phyloP scores from a whole-genome alignment of 495 filamentous ascomycete species.

The Aspergillus kassunensis region DNA sequence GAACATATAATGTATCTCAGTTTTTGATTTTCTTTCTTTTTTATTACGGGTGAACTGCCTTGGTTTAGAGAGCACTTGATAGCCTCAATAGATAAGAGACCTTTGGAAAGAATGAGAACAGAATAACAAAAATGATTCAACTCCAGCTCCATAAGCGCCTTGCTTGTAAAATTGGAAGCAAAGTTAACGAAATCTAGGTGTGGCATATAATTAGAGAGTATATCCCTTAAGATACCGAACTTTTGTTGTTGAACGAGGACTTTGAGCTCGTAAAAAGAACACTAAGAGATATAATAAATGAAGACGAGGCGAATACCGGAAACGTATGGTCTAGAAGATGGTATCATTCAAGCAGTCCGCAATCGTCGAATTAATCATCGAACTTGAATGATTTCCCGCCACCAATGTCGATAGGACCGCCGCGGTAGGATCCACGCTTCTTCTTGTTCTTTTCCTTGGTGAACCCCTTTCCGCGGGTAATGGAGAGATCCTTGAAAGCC shows the following conservation, averaged over 20 bases:
- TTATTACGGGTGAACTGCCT: too few species aligned
- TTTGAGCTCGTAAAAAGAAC: too few species aligned
- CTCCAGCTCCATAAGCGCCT: constrained; percentile 29
- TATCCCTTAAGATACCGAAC: constrained; percentile 9
- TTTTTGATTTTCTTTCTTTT: too few species aligned
- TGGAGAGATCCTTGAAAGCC: constrained; percentile 79
- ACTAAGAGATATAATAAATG: too few species aligned
- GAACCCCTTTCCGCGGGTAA: constrained; percentile 94
- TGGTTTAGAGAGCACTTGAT: too few species aligned
- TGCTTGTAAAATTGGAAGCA: constrained; percentile 20
- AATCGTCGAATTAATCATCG: constrained; percentile 55
- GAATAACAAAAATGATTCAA: constrained; percentile 7
- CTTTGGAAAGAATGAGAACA: background rate
- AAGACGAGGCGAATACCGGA: too few species aligned
- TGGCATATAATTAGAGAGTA: constrained; percentile 17
- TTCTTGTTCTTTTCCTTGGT: constrained; percentile 99
- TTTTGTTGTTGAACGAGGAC: constrained; percentile 1
- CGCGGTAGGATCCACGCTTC: constrained; percentile 77
- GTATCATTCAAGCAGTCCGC: constrained; percentile 1
- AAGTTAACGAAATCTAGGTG: constrained; percentile 8
- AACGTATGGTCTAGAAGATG: too few species aligned
- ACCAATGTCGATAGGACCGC: constrained; percentile 73
- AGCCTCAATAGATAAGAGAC: too few species aligned
- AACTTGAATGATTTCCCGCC: constrained; percentile 77
- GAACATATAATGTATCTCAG: too few species aligned